phyloP scores from a whole-genome alignment of 352 stramenopile genomes.

The Pythium rishiriense region DNA sequence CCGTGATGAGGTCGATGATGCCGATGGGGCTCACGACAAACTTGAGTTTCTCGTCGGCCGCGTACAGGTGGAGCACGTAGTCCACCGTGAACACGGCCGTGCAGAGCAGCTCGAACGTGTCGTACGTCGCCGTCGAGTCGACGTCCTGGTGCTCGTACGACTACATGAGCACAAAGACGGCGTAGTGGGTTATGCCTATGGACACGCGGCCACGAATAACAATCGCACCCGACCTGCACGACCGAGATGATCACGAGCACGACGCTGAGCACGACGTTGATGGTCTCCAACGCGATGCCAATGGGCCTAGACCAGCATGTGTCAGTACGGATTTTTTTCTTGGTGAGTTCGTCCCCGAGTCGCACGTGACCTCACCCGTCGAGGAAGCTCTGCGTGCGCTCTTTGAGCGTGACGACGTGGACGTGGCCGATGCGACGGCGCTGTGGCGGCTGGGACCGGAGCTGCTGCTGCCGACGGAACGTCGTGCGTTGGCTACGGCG shows the following conservation, averaged over 20 bases:
- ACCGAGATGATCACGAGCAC: constrained; percentile 47
- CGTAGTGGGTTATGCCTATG: background rate
- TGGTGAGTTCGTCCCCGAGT: too few relatives aligned
- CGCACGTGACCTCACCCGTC: constrained; percentile 47
- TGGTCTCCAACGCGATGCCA: constrained; percentile 37
- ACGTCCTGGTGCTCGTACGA: constrained; percentile 33
- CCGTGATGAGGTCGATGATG: constrained; percentile 63
- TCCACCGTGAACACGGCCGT: constrained; percentile 51
- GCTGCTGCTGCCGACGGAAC: constrained; percentile 5
- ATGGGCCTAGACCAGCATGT: too few relatives aligned
- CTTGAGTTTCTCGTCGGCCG: constrained; percentile 36
- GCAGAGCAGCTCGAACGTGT: constrained; percentile 36
- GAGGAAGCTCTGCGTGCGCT: constrained; percentile 45
- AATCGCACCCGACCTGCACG: constrained; percentile 27
- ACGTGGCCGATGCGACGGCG: constrained; percentile 37
- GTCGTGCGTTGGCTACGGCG: constrained; percentile 11
- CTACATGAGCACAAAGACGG: constrained; percentile 15
- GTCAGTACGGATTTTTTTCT: too few relatives aligned
- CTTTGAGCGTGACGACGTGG: constrained; percentile 43
- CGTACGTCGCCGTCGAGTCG: constrained; percentile 21
- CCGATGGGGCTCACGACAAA: constrained; percentile 53
- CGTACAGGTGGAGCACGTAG: constrained; percentile 53
- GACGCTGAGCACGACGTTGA: constrained; percentile 52
- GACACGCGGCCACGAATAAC: background rate
- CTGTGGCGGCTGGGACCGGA: background rate